phyloP scores from a whole-genome alignment of 129 eudicot species.

The Gnaphalium uliginosum region DNA sequence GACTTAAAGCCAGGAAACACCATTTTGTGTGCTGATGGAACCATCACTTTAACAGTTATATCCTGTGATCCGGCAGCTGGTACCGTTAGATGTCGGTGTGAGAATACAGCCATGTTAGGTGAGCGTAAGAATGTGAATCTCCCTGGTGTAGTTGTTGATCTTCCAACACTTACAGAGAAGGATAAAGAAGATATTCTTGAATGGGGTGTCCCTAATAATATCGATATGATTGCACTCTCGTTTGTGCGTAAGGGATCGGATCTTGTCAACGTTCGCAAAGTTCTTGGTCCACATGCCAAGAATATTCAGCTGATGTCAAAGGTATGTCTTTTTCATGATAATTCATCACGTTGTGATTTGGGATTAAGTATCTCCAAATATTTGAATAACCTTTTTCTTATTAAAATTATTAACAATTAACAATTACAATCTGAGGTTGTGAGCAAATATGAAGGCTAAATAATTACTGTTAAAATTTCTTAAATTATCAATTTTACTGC shows the following conservation, averaged over 20 bases:
- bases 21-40: constrained; percentile 91
- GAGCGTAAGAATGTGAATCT: constrained; percentile 88
- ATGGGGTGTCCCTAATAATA: constrained; percentile 85
- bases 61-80: constrained; percentile 73
- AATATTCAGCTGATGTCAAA: constrained; percentile 72
- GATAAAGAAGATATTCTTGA: constrained; percentile 72
- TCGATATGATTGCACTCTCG: constrained; percentile 80
- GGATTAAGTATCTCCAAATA: not conserved
- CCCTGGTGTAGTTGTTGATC: constrained; percentile 87
- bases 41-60: constrained; percentile 70
- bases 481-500: too few species aligned
- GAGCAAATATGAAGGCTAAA: too few species aligned
- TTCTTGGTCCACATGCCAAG: constrained; percentile 72
- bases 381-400: too few species aligned
- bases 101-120: constrained; percentile 83
- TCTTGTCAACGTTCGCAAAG: constrained; percentile 71
- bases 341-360: not conserved
- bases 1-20: constrained; percentile 87
- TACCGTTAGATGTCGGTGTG: constrained; percentile 83
- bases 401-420: not conserved
- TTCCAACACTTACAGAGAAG: constrained; percentile 80
- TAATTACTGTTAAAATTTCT: too few species aligned
- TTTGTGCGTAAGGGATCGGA: constrained; percentile 82
- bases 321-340: constrained; percentile 35
- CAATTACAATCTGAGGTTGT: not conserved